Evolutionary conservation across 2,329 filamentous ascomycete genomes (phyloP).

Genomic region (Diaporthe humulicola): DNA sequence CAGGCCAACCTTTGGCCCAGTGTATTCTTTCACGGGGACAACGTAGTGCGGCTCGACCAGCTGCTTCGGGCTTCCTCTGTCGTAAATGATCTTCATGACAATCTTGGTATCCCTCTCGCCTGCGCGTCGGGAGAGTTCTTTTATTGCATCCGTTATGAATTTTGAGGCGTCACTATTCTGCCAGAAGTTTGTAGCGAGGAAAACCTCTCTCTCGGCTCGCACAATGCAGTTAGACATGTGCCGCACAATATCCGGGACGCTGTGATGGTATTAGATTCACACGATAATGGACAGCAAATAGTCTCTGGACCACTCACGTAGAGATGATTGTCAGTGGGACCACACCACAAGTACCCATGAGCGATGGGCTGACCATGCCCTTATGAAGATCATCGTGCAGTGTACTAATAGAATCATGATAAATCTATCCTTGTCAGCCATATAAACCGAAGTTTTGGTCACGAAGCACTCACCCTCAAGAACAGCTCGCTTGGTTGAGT

Average conservation of each 20-base stretch:
- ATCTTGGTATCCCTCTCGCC: conserved; percentile 68
- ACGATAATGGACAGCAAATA: neutral
- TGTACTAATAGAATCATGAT: conserved; percentile 72
- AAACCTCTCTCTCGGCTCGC: conserved; percentile 78
- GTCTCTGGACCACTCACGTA: conserved; percentile 52
- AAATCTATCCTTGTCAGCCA: conserved; percentile 60
- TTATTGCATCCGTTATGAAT: conserved; percentile 76
- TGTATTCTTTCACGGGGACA: conserved; percentile 70
- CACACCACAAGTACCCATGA: conserved; percentile 69
- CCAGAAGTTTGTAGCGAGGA: conserved; percentile 84
- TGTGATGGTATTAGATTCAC: conserved; percentile 39
- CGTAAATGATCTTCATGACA: conserved; percentile 82
- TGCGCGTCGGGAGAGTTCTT: conserved; percentile 76
- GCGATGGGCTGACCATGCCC: conserved; percentile 65
- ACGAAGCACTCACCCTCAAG: conserved; percentile 59
- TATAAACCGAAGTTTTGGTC: neutral
- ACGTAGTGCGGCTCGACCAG: conserved; percentile 74
- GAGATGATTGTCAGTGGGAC: conserved; percentile 79
- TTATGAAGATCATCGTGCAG: conserved; percentile 64
- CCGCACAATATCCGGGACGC: conserved; percentile 76
- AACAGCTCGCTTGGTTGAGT: conserved; percentile 77
- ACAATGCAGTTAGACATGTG: conserved; percentile 84
- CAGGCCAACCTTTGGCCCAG: conserved; percentile 68
- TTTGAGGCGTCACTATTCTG: conserved; percentile 75
- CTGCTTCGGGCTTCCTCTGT: conserved; percentile 76